Evolutionary conservation across 768 basidiomycete genomes (phyloP), one percentile per base, ranked within the genome.

Genomic region (Leccinum variicolor): DNA sequence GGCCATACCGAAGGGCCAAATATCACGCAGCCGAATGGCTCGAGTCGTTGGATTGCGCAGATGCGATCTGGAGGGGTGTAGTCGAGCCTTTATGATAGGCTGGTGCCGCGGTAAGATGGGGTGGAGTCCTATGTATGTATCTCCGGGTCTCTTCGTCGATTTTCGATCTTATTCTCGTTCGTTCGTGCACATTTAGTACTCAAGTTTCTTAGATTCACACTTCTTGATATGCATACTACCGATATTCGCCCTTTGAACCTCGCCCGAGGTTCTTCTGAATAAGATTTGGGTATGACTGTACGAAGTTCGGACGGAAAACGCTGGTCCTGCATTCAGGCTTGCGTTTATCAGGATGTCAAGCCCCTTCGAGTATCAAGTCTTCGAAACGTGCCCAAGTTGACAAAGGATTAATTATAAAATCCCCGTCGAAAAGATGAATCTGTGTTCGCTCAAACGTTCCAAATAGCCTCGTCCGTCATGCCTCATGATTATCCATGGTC

Each of bases 11-110:
- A 58, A 73, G 83, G 36, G 79, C 75, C 21, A 69, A 74, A 60
- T 83, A 82, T 61, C 80, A 84, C 58, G 75, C 77, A 4, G 71
- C 69, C 17, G 84, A 87, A 63, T 87, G 85, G 85, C 73, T 89
- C 23, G 84, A 86, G 66, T 84, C 84, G 76, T 68, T 81, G 36
- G 84, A 81, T 0, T 87, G 86, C 61, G 81, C 81, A 59, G 82
- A 85, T 59, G 85, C 84, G 28, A 64, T 76, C 14, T 70, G 71
- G 68, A 59, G 28, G 48, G 66, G 69, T 0, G 69, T 70, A 2
- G 60, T 45, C 19, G 41, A 52, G 36, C 36, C 36, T 4, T 39
- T 41, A 41, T 19, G n/a, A 41, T 41, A 10, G 39, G 7, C n/a
- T 19, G 17, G 39, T 41, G n/a, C 39, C 39, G n/a, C 39, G 5